Evolutionary conservation across 163 green algal genomes (phyloP).

Genomic region (Chlorella variabilis): DNA sequence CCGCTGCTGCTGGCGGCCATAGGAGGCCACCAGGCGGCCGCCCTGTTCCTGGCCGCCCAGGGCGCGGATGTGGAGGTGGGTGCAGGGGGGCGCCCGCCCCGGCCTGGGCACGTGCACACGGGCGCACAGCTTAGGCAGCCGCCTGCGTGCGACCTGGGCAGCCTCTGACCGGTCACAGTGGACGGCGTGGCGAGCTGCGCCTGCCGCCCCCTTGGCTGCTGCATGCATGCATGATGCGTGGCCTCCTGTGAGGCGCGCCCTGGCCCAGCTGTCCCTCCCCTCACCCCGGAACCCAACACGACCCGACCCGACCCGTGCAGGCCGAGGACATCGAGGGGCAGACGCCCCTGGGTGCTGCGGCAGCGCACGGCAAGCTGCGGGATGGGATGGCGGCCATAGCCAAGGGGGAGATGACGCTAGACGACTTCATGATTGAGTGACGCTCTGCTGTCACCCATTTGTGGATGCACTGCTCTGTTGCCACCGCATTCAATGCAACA

Average conservation of each 20-base stretch:
- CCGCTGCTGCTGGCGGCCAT: conserved; percentile 44
- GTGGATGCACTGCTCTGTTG: neutral
- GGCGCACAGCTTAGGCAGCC: no score
- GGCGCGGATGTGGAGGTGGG: conserved; percentile 47
- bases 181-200: no score
- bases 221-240: no score
- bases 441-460: neutral
- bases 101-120: no score
- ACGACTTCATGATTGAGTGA: conserved; percentile 37
- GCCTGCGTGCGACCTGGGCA: no score
- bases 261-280: neutral
- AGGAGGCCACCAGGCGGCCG: conserved; percentile 29
- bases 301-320: no score
- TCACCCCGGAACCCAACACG: no score
- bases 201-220: no score
- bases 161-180: no score
- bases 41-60: conserved; percentile 34
- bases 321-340: conserved; percentile 56
- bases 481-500: no score
- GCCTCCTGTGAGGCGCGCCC: no score
- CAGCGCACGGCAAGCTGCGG: conserved; percentile 40
- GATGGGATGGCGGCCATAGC: conserved; percentile 52
- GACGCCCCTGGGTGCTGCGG: conserved; percentile 56
- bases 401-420: conserved; percentile 41
- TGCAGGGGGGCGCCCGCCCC: no score